Conservation (phyloP, 768 basidiomycete species). For the Harrya chromipes region DNA sequence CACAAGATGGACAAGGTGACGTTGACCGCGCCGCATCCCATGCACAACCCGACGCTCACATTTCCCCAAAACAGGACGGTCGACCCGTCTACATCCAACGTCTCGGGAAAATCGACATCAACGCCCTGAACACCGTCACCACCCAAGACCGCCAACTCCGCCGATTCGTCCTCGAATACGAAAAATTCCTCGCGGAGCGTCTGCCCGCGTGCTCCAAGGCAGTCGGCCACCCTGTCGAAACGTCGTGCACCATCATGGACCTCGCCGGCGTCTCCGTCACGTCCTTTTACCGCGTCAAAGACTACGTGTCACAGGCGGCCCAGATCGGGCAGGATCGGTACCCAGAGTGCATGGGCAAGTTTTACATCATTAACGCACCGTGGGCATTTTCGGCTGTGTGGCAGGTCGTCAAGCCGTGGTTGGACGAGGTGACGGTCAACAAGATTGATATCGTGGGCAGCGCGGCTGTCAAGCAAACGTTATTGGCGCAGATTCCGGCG, state of each 20-base stretch:
- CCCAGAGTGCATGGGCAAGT: conserved; percentile 95
- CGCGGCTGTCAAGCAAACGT: conserved; percentile 60
- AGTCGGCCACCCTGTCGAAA: conserved; percentile 88
- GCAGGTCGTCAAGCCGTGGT: conserved; percentile 86
- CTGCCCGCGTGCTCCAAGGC: conserved; percentile 73
- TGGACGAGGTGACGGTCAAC: conserved; percentile 91
- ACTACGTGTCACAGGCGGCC: conserved; percentile 77
- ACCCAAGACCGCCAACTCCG: conserved; percentile 85
- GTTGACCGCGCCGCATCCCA: no score
- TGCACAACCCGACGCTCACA: no score
- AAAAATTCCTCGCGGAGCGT: conserved; percentile 77
- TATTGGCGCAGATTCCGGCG: conserved; percentile 77
- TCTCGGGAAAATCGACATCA: conserved; percentile 86
- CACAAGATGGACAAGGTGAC: conserved; percentile 93
- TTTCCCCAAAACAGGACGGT: conserved; percentile 91
- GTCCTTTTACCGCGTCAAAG: conserved; percentile 89
- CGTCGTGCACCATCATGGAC: conserved; percentile 96
- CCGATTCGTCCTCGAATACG: conserved; percentile 91
- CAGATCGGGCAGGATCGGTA: conserved; percentile 87
- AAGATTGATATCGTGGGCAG: conserved; percentile 91
- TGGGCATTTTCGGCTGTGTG: conserved; percentile 91
- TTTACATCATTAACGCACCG: conserved; percentile 98
- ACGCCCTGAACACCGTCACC: conserved; percentile 75
- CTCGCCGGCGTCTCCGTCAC: conserved; percentile 65
- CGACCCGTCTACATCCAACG: conserved; percentile 95